Conservation (phyloP, 805 yeast genomes). For the Alloascoidea hylecoeti region DNA sequence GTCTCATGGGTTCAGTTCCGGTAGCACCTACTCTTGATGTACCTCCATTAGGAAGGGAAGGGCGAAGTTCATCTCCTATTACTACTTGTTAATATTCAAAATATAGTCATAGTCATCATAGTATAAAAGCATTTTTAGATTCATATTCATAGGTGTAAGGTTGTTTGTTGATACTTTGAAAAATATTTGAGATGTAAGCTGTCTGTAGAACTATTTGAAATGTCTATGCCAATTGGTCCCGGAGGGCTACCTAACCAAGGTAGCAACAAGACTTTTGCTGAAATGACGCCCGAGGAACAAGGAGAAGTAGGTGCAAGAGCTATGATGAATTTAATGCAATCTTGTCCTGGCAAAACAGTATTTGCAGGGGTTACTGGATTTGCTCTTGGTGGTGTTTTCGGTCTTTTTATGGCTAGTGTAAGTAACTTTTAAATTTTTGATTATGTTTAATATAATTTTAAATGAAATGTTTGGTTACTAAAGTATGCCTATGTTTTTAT, state of each 20-base stretch:
- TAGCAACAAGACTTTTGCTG: conserved; percentile 37
- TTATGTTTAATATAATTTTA: too few species aligned
- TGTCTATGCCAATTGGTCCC: too few species aligned
- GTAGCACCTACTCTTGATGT: conserved; percentile 39
- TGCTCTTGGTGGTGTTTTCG: conserved; percentile 90
- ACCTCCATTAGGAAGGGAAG: conserved; percentile 74
- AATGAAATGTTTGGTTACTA: background rate
- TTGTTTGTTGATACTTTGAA: too few species aligned
- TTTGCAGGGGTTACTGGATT: conserved; percentile 92
- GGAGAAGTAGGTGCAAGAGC: conserved; percentile 80
- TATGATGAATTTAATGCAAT: conserved; percentile 74
- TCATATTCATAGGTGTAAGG: too few species aligned
- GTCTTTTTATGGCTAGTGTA: conserved; percentile 63
- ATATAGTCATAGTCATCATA: too few species aligned
- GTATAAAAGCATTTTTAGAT: too few species aligned
- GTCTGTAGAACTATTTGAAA: too few species aligned
- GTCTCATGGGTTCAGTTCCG: conserved; percentile 88
- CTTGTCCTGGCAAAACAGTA: conserved; percentile 89
- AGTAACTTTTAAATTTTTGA: conserved; percentile 3
- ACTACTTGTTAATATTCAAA: too few species aligned
- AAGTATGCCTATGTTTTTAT: conserved; percentile 3
- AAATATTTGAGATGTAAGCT: too few species aligned
- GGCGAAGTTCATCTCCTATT: too few species aligned
- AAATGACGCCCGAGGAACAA: conserved; percentile 85
- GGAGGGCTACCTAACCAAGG: too few species aligned